Evolutionary conservation across 2,329 filamentous ascomycete species (phyloP).

Genomic region (Didymella glomerata): DNA sequence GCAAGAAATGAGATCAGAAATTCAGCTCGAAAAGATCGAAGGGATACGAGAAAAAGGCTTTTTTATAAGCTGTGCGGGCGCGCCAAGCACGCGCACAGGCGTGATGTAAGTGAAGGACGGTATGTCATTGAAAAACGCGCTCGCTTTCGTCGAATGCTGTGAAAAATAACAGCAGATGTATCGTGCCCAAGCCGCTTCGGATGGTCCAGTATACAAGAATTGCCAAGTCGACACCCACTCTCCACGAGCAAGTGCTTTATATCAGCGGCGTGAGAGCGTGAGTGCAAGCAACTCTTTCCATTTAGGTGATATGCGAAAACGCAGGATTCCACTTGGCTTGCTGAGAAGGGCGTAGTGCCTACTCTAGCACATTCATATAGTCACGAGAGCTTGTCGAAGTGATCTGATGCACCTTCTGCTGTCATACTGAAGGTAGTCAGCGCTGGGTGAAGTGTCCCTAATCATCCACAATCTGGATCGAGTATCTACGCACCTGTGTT

Average conservation of each 20-base stretch:
- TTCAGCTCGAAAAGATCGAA: too few relatives aligned
- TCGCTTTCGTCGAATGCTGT: neutral
- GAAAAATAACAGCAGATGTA: neutral
- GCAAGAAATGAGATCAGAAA: too few relatives aligned
- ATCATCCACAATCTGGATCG: neutral
- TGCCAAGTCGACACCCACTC: neutral
- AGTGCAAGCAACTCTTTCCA: too few relatives aligned
- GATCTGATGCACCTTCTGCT: neutral
- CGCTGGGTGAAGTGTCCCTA: neutral
- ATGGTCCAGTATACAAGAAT: neutral
- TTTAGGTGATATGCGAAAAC: neutral
- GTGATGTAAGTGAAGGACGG: slow-evolving; percentile 4
- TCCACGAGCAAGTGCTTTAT: neutral
- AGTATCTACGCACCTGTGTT: neutral
- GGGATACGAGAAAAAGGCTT: too few relatives aligned
- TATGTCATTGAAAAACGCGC: neutral
- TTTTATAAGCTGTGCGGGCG: neutral
- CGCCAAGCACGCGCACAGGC: slow-evolving; percentile 8
- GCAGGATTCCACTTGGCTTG: neutral
- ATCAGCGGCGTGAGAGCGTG: too few relatives aligned
- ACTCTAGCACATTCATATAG: neutral
- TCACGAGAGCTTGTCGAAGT: neutral
- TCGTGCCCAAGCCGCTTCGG: neutral
- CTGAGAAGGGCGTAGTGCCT: neutral
- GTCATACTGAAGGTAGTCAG: neutral